phyloP scores from a whole-genome alignment of 179 eudicot genomes.

The Pouteria campechiana region DNA sequence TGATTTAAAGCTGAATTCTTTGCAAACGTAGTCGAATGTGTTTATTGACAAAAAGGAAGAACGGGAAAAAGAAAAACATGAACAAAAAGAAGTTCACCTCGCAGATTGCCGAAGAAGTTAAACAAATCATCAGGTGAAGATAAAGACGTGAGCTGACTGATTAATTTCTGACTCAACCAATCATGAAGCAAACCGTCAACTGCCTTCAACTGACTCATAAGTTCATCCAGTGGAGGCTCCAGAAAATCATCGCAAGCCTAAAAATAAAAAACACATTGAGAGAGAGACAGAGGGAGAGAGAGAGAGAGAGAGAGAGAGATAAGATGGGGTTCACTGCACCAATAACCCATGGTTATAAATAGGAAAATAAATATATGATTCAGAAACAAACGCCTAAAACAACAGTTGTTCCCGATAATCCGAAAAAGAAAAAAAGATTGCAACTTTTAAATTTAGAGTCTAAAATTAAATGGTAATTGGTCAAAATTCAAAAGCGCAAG shows the following conservation, averaged over 20 bases:
- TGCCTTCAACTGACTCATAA: conserved; percentile 44
- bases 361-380: too few species aligned
- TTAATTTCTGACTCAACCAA: conserved; percentile 46
- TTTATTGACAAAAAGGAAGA: not conserved
- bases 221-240: conserved; percentile 71
- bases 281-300: too few species aligned
- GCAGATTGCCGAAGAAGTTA: conserved; percentile 65
- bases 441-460: too few species aligned
- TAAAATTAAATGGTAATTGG: too few species aligned
- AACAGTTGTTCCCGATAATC: too few species aligned
- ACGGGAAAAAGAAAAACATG: not conserved
- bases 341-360: too few species aligned
- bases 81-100: conserved; percentile 34
- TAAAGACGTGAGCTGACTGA: conserved; percentile 44
- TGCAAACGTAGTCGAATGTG: not conserved
- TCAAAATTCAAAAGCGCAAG: too few species aligned
- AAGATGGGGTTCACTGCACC: not conserved
- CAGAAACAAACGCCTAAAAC: too few species aligned
- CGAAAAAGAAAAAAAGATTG: not conserved
- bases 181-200: conserved; percentile 44
- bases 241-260: conserved; percentile 66
- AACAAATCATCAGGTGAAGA: conserved; percentile 85
- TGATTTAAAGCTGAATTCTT: not conserved
- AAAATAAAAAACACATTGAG: conserved; percentile 1
- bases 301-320: too few species aligned